Evolutionary conservation across 2,329 filamentous ascomycete genomes (phyloP).

Genomic region (Magnaporthales sp.): DNA sequence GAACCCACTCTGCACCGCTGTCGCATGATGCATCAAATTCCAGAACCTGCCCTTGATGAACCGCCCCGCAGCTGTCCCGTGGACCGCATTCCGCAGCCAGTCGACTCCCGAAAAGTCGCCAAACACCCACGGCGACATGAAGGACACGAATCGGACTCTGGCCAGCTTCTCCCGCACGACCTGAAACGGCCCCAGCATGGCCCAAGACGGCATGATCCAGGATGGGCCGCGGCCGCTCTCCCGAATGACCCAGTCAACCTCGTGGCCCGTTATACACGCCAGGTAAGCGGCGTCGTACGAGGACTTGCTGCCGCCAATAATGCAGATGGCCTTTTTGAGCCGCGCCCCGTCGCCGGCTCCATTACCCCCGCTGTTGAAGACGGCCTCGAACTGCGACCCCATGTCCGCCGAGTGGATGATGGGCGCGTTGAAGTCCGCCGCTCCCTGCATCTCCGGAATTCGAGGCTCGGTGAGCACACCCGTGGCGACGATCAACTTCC

Average conservation of each 20-base stretch:
- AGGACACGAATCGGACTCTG: conserved; percentile 34
- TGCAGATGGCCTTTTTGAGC: conserved; percentile 29
- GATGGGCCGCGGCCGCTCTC: conserved; percentile 45
- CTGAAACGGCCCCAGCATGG: conserved; percentile 40
- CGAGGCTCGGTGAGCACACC: conserved; percentile 51
- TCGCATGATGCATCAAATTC: conserved; percentile 28
- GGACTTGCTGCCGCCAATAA: conserved; percentile 54
- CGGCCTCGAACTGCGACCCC: conserved; percentile 19
- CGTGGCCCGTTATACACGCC: conserved; percentile 41
- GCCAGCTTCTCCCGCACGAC: conserved; percentile 41
- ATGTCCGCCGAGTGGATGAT: conserved; percentile 53
- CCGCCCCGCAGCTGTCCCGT: conserved; percentile 11
- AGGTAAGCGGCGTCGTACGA: conserved; percentile 55
- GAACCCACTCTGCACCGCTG: conserved; percentile 14
- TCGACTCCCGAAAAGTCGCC: conserved; percentile 15
- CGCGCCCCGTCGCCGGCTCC: background rate
- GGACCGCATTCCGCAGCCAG: conserved; percentile 15
- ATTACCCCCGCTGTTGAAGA: conserved; percentile 17
- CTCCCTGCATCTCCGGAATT: conserved; percentile 40
- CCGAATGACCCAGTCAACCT: conserved; percentile 50
- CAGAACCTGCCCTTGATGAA: conserved; percentile 40
- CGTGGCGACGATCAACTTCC: conserved; percentile 52
- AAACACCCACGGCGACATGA: conserved; percentile 24
- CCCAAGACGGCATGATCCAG: conserved; percentile 38
- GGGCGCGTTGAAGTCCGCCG: conserved; percentile 38